These are phyloP conservation scores for Chlorella variabilis DNA, from an alignment of 163 green algal genomes.

Conservation along the genomic window DNA sequence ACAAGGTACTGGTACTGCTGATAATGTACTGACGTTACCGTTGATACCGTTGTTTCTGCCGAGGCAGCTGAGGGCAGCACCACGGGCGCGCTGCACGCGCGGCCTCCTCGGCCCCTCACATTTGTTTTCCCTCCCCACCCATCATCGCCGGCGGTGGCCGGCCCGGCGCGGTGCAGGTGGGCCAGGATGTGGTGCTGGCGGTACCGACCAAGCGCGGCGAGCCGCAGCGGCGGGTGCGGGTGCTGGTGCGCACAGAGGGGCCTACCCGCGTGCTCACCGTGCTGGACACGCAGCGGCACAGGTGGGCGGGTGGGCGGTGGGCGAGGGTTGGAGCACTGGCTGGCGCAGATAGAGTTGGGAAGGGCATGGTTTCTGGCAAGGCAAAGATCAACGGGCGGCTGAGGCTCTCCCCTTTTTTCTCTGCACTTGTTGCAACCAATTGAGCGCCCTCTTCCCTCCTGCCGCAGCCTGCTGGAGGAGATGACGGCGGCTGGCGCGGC, in stretches of 20 bases:
- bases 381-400: too few species aligned
- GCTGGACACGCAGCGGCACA: slow-evolving; percentile 63
- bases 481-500: not conserved
- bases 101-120: too few species aligned
- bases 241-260: slow-evolving; percentile 72
- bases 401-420: too few species aligned
- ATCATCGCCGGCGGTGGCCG: too few species aligned
- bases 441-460: too few species aligned
- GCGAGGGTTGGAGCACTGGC: too few species aligned
- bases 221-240: slow-evolving; percentile 44
- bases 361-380: too few species aligned
- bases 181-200: slow-evolving; percentile 22
- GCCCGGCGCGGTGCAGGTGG: slow-evolving; percentile 54
- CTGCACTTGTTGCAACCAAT: too few species aligned
- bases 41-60: too few species aligned
- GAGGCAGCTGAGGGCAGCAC: too few species aligned
- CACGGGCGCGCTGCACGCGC: too few species aligned
- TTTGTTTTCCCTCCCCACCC: not conserved
- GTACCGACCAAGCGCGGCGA: slow-evolving; percentile 23
- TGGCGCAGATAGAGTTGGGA: not conserved
- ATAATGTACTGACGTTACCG: too few species aligned
- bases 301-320: not conserved
- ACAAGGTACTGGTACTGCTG: slow-evolving; percentile 60
- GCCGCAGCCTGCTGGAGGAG: not conserved
- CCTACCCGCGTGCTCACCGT: slow-evolving; percentile 81